phyloP scores from a whole-genome alignment of 83 land plant species.

The Picea abies region DNA sequence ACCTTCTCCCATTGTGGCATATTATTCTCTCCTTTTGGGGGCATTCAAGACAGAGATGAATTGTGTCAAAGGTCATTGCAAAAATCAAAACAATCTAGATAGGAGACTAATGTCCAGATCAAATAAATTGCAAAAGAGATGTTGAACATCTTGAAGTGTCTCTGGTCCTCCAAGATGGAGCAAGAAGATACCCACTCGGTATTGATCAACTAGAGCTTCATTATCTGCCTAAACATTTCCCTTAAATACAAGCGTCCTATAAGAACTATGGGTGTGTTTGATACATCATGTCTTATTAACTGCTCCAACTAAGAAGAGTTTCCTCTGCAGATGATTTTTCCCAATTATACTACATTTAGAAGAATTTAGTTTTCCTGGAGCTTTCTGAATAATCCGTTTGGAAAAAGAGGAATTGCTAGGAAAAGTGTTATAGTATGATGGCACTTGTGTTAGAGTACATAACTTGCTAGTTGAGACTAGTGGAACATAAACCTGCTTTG shows the following conservation, averaged over 20 bases:
- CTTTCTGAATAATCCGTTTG: background rate
- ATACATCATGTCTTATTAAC: background rate
- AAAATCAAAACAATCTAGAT: conserved; percentile 75
- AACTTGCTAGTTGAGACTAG: background rate
- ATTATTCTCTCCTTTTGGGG: conserved; percentile 72
- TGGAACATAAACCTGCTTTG: too few relatives aligned
- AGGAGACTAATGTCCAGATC: conserved; percentile 92
- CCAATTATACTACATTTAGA: background rate
- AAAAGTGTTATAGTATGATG: background rate
- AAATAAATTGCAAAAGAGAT: conserved; percentile 93
- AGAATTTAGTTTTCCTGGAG: background rate
- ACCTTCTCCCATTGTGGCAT: too few relatives aligned
- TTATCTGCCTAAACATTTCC: background rate
- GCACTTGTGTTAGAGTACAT: background rate
- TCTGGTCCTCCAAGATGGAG: conserved; percentile 98
- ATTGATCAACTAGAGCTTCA: conserved; percentile 24
- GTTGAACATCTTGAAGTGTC: conserved; percentile 94
- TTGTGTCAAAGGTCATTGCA: conserved; percentile 85
- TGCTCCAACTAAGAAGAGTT: background rate
- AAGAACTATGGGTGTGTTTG: background rate
- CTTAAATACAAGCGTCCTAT: background rate
- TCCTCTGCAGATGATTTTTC: background rate
- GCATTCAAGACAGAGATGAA: conserved; percentile 79
- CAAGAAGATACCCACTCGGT: conserved; percentile 81
- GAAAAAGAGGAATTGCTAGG: background rate